Percentiles rank a stretch among this genome's conserved stretches.
These are phyloP conservation scores for Beauveria bassiana DNA, from an alignment of 2,329 filamentous ascomycete genomes.

Conservation along the genomic window DNA sequence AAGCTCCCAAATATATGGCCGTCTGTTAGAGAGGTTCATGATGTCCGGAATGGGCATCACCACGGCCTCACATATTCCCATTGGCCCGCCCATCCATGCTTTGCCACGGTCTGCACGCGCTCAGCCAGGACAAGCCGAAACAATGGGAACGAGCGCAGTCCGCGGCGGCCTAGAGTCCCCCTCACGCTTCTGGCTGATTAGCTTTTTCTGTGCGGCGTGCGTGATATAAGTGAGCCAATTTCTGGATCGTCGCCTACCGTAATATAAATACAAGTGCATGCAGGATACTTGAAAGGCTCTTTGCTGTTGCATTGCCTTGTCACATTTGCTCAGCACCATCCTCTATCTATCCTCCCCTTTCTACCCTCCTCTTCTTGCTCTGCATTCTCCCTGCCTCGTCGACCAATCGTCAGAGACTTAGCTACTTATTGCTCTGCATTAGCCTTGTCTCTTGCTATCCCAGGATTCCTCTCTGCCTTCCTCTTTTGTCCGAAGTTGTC, in stretches of 20 bases:
- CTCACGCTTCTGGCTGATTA: background rate
- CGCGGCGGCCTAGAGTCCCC: background rate
- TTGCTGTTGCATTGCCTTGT: background rate
- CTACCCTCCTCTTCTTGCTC: background rate
- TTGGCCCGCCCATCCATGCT: conserved; percentile 1
- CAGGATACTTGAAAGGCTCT: background rate
- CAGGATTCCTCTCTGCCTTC: background rate
- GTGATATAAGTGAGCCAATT: background rate
- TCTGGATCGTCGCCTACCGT: background rate
- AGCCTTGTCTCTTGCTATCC: background rate
- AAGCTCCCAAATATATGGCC: conserved; percentile 10
- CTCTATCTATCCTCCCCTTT: background rate
- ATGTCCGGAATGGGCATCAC: background rate
- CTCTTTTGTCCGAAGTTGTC: background rate
- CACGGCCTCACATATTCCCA: background rate
- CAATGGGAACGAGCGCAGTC: background rate
- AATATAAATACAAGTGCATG: conserved; percentile 10
- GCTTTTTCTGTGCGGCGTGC: conserved; percentile 1
- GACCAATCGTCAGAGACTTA: background rate
- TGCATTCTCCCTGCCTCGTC: background rate
- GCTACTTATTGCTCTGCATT: background rate
- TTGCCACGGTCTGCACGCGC: background rate
- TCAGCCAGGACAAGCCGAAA: background rate
- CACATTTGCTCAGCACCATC: background rate
- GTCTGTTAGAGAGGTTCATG: conserved; percentile 12